phyloP scores from a whole-genome alignment of 495 filamentous ascomycete genomes.

The Neurospora intermedia region DNA sequence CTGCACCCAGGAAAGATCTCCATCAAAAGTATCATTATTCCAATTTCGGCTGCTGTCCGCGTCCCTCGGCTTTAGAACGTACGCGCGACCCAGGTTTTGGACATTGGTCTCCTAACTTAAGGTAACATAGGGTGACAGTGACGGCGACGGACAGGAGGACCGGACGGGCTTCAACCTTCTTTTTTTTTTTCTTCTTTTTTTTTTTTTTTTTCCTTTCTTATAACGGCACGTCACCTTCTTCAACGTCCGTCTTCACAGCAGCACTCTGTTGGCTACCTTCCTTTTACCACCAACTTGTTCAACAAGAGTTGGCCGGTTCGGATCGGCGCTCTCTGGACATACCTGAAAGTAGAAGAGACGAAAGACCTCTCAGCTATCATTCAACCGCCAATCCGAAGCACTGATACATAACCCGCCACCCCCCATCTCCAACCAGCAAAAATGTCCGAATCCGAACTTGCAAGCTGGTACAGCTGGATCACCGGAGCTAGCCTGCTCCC shows the following conservation, averaged over 20 bases:
- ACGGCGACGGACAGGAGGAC: not conserved
- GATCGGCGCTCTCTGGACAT: not conserved
- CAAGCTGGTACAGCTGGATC: slow-evolving; percentile 12
- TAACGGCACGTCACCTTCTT: not conserved
- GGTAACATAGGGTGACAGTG: not conserved
- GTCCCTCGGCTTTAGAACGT: not conserved
- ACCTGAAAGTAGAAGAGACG: not conserved
- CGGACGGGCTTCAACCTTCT: not conserved
- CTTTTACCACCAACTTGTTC: not conserved
- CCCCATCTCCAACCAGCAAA: not conserved
- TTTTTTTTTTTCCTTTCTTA: not conserved
- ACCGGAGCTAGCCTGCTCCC: slow-evolving; percentile 14
- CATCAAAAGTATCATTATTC: not conserved
- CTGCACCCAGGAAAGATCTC: not conserved
- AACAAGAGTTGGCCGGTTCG: not conserved
- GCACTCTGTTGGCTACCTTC: not conserved
- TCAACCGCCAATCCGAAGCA: not conserved
- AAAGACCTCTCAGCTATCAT: not conserved
- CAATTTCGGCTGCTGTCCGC: not conserved
- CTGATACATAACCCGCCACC: not conserved
- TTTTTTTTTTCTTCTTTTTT: no score
- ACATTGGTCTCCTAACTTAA: not conserved
- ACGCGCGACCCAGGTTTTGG: not conserved
- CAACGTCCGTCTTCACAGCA: not conserved
- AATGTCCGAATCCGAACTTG: slow-evolving; percentile 3